These are phyloP conservation scores for Aureobasidium namibiae DNA, from an alignment of 2,329 filamentous ascomycete species.

Conservation along the genomic window DNA sequence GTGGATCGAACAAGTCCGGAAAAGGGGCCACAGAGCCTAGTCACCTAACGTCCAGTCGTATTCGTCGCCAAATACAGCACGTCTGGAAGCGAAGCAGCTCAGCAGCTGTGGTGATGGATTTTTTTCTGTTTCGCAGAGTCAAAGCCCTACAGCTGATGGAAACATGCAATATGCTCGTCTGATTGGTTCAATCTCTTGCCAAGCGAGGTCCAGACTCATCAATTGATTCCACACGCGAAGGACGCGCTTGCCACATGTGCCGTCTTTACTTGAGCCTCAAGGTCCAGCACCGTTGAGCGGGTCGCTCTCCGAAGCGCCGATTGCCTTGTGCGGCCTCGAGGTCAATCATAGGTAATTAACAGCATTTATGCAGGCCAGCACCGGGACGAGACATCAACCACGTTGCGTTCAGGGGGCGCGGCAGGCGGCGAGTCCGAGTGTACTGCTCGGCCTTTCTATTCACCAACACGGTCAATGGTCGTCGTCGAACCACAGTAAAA, in stretches of 20 bases:
- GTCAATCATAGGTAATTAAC: background rate
- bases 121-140: background rate
- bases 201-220: conserved; percentile 4
- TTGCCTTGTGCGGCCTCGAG: background rate
- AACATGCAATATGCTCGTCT: background rate
- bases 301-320: background rate
- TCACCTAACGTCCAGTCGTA: background rate
- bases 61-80: background rate
- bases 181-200: background rate
- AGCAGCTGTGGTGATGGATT: background rate
- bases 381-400: background rate
- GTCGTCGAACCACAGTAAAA: background rate
- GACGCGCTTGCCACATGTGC: background rate
- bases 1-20: background rate
- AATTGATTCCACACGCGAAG: background rate
- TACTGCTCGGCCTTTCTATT: background rate
- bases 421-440: background rate
- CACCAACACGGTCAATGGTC: background rate
- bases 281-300: background rate
- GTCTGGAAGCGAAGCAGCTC: background rate
- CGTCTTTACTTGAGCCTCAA: background rate
- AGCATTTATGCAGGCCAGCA: background rate
- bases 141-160: background rate
- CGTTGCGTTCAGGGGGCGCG: background rate
- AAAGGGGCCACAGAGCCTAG: background rate